Percentiles rank a stretch among this genome's conserved stretches.
These are phyloP conservation scores for Epicoccum nigrum DNA, from an alignment of 2,329 filamentous ascomycete genomes.

Conservation along the genomic window DNA sequence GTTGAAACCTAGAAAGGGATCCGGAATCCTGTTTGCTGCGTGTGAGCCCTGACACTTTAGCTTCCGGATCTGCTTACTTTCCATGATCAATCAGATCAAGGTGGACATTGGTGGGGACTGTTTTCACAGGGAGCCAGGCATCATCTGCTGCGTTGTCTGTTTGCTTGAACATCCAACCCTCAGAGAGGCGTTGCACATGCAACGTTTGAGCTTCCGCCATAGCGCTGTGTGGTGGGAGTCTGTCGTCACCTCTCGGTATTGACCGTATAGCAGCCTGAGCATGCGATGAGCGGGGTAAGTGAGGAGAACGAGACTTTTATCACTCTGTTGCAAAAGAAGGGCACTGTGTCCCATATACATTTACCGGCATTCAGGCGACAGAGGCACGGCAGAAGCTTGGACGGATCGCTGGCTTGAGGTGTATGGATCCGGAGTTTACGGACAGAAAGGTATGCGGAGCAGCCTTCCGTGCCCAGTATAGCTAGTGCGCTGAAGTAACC, in stretches of 20 bases:
- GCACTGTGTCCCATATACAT: slow-evolving; percentile 4
- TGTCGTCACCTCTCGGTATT: not conserved
- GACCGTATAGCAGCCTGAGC: not conserved
- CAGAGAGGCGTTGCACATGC: slow-evolving; percentile 40
- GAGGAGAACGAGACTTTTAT: slow-evolving; percentile 1
- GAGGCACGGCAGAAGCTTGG: slow-evolving; percentile 10
- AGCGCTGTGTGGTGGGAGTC: slow-evolving; percentile 5
- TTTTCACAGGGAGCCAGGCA: slow-evolving; percentile 53
- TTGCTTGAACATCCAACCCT: slow-evolving; percentile 56
- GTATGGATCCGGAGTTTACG: slow-evolving; percentile 1
- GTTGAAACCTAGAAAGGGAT: slow-evolving; percentile 59
- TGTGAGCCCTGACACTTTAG: not conserved
- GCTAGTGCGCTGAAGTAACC: slow-evolving; percentile 2
- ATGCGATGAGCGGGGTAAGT: slow-evolving; percentile 12
- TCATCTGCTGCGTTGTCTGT: slow-evolving; percentile 47
- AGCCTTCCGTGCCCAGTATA: not conserved
- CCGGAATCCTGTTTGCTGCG: slow-evolving; percentile 52
- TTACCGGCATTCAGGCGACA: slow-evolving; percentile 11
- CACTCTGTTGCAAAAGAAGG: slow-evolving; percentile 9
- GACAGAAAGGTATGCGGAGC: slow-evolving; percentile 7
- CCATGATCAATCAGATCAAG: slow-evolving; percentile 55
- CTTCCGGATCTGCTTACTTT: slow-evolving; percentile 46
- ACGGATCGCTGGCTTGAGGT: slow-evolving; percentile 7
- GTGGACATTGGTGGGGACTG: slow-evolving; percentile 57
- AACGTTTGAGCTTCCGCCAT: slow-evolving; percentile 38